Percentiles rank a stretch among this genome's conserved stretches.
Conservation (phyloP, 2,329 filamentous ascomycete species). For the Magnaporthiopsis poae region DNA sequence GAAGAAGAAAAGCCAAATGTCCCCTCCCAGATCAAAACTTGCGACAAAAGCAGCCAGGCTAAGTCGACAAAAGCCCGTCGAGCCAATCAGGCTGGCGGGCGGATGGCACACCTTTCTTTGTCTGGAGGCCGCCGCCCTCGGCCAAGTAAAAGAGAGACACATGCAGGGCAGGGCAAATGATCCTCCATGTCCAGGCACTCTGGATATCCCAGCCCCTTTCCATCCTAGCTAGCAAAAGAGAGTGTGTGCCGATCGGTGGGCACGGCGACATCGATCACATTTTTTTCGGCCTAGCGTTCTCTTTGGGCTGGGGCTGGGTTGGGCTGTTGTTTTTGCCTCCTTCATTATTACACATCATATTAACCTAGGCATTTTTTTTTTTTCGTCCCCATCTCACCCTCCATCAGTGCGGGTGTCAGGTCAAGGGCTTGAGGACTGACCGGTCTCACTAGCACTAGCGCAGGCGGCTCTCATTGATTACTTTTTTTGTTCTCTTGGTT, state of each 20-base stretch:
- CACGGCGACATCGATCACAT: neutral
- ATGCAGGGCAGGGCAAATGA: neutral
- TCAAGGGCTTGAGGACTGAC: neutral
- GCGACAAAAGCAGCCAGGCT: too few relatives aligned
- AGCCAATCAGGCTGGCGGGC: neutral
- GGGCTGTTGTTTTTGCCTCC: neutral
- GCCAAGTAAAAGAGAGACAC: neutral
- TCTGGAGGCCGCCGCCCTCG: neutral
- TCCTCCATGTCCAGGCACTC: neutral
- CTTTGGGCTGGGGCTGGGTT: neutral
- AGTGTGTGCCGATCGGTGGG: neutral
- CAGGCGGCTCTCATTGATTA: neutral
- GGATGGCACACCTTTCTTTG: neutral
- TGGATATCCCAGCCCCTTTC: neutral
- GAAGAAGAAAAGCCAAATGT: too few relatives aligned
- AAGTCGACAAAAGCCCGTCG: neutral
- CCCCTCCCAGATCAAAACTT: too few relatives aligned
- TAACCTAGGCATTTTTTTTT: neutral
- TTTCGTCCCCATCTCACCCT: too few relatives aligned
- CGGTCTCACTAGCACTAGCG: neutral
- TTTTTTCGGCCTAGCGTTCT: neutral
- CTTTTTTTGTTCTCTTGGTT: neutral
- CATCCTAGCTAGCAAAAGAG: neutral
- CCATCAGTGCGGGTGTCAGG: neutral
- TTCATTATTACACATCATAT: neutral